Evolutionary conservation across 345 rosid genomes (phyloP), one percentile per base, ranked within the genome.

Genomic region (Capsella bursapastoris): DNA sequence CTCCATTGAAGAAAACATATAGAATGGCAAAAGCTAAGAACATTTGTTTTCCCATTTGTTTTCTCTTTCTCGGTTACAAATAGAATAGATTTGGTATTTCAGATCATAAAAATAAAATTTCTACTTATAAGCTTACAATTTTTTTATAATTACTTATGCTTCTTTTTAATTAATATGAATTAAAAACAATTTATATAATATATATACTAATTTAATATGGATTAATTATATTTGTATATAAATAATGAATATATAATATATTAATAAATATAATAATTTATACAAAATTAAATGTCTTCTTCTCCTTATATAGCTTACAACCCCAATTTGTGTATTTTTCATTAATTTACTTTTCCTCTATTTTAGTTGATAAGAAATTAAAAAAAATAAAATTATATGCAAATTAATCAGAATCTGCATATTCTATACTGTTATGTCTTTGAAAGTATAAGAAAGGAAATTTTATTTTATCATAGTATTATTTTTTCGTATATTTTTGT

Each of bases 1-100:
- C 64, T 25, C 45, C 62, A 50, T 7, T 58, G 65, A 40, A 57
- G 40, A 81, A 66, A 52, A 22, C 14, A 51, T 34, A 61, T 6
- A 66, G 43, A 73, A 41, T 57, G 25, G 11, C 22, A 25, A 62
- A 6, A 13, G 32, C 31, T 52, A 57, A 50, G 66, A 81, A 37
- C 25, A 53, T 6, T 9, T 14, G 41, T 52, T 8, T 51, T 31
- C 15, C 6, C 12, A 15, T 35, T 58, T 25, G 3, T 25, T 52
- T 51, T 10, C 25, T 10, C 10, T 10, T 51, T 10, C 10, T 38
- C 1, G 16, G 43, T 15, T 47, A 56, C 22, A 48, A 47, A 61
- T 61, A 22, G 13, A 32, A 10, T 5, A 29, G 14, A 3, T 16
- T 27, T 43, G 12, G 14, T 64, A 45, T 40, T 29, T 44, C 16